Base-by-base conservation (phyloP, 352 stramenopile species). In the Globisporangium sylvaticum region DNA sequence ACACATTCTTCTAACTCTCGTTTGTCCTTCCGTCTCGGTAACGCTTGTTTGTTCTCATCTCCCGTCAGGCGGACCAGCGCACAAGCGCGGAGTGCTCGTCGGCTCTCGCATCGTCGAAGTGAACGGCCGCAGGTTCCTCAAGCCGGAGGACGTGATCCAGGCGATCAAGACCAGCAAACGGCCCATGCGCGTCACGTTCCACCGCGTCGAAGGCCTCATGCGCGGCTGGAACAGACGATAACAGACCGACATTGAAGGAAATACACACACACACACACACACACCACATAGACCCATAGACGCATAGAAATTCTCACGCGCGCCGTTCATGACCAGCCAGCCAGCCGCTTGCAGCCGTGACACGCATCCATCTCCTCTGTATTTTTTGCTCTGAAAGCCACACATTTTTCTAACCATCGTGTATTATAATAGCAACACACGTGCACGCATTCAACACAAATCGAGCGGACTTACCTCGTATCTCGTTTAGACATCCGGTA, bases 191-290 rank as follows among this genome's bases (percentile, higher is more conserved):
- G 75, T 94, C 62, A 89, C 74, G 27, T 76, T 94, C 54, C 84
- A 89, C 70, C 86, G 84, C 15, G 83, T 93, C n/a, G 83, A 93
- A 73, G 83, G 83, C 0, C 74, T 93, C 20, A 93, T 91, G 83
- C 76, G 82, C 56, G 84, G 77, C 6, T 91, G 84, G 84, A 83
- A 61, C 31, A 67, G 48, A 44, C 52, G 62, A 68, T 65, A 58
- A 31, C 29, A 58, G 53, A 32, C 27, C 18, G 25, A 58, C 25
- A 34, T 48, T 22, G 42, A 24, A 50, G 42, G 5, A 50, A 50
- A 50, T 8, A 58, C 25, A 22, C n/a, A 18, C 9, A 12, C 24
- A 12, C 18, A 57, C 52, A 42, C 14, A 20, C 32, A 24, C 31
- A 8, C 31, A 46, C 6, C n/a, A 29, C 52, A 55, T 67, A 65